These are phyloP conservation scores for Colletotrichum chlorophyti DNA, from an alignment of 2,329 filamentous ascomycete genomes.

Conservation along the genomic window DNA sequence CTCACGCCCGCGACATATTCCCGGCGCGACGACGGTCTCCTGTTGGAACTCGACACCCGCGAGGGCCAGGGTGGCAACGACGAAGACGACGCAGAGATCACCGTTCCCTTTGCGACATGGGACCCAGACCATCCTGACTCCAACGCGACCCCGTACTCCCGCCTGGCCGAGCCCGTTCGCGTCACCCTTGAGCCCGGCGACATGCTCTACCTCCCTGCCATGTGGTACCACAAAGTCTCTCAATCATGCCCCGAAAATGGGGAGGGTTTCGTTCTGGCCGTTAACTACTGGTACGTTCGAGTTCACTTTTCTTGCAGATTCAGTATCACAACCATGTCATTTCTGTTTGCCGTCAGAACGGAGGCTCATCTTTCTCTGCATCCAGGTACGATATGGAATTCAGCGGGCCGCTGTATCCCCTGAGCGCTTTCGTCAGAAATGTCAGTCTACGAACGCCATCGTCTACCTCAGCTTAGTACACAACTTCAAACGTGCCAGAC, in stretches of 20 bases:
- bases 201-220: constrained; percentile 81
- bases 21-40: constrained; percentile 38
- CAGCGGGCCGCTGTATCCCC: constrained; percentile 70
- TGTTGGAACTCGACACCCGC: constrained; percentile 36
- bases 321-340: too few relatives aligned
- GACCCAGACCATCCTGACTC: constrained; percentile 68
- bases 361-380: too few relatives aligned
- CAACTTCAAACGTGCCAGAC: background rate
- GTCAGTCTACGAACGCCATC: constrained; percentile 33
- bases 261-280: constrained; percentile 77
- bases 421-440: constrained; percentile 60
- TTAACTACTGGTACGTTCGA: constrained; percentile 76
- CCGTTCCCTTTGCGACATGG: constrained; percentile 75
- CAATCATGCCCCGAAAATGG: constrained; percentile 72
- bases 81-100: constrained; percentile 41
- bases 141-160: constrained; percentile 64
- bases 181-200: constrained; percentile 76
- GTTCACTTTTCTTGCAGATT: too few relatives aligned
- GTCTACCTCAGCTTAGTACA: background rate
- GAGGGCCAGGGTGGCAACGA: constrained; percentile 37
- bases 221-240: constrained; percentile 84
- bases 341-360: too few relatives aligned
- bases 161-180: constrained; percentile 64
- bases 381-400: constrained; percentile 86
- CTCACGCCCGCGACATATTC: constrained; percentile 67